Evolutionary conservation across 208 protist genomes (phyloP), one percentile per base, ranked within the genome.

Genomic region (Vickermania ingenoplastis): DNA sequence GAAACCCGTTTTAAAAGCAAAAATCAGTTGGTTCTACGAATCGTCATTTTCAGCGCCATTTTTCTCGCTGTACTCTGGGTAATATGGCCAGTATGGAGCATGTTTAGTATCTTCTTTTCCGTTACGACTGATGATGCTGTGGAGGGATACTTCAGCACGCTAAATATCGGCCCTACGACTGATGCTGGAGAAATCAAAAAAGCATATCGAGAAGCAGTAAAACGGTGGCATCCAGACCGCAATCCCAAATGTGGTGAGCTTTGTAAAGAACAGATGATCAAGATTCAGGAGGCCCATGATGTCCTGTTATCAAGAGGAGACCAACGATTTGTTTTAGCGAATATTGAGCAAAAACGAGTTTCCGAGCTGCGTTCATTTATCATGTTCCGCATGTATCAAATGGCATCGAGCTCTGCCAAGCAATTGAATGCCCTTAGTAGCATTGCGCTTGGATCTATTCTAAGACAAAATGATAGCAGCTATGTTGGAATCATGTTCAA

Each of bases 201-300:
- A 25, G 88, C 82, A 2, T 94, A 94, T 61, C 73, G 88, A n/a
- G 61, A 80, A 31, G 66, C 79, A 59, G 75, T 86, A 57, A 89
- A 79, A 57, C 58, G 58, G 29, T 91, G 79, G 79, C 88, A 94
- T 70, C 88, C 88, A 45, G 88, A 94, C 65, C 62, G 68, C 5
- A 91, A 91, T 53, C 88, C 88, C 0, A 64, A 63, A 22, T 94
- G 88, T 51, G 79, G 79, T 0, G 72, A 88, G 2, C 61, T 55
- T 29, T 94, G 88, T 54, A 77, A 79, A 27, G 51, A 55, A 0
- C 67, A 83, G 21, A 79, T 71, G 59, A 73, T 84, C 41, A 73
- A 80, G 23, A 73, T 92, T 21, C 86, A 91, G 57, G 72, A 83
- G 23, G 88, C 88, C 4, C 82, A 91, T 59, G 77, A 94, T 45